These are phyloP conservation scores for Chaetomium fimeti DNA, from an alignment of 495 filamentous ascomycete genomes.

Conservation along the genomic window DNA sequence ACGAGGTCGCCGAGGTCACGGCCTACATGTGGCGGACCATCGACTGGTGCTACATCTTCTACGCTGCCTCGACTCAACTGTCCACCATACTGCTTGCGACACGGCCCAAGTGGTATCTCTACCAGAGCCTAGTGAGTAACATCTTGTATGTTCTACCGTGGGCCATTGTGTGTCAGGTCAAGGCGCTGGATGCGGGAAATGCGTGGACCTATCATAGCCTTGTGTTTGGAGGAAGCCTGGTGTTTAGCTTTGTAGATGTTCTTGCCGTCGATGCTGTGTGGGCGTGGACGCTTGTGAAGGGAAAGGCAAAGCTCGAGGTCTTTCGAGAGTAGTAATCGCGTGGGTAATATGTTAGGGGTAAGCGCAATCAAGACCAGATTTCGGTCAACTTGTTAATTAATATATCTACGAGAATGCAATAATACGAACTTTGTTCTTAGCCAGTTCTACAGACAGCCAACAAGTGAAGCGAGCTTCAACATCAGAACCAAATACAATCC, in stretches of 20 bases:
- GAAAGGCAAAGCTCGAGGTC: slow-evolving; percentile 37
- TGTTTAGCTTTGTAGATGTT: slow-evolving; percentile 63
- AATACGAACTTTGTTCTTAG: background rate
- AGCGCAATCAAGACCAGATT: background rate
- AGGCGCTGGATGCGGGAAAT: slow-evolving; percentile 47
- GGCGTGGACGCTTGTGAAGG: slow-evolving; percentile 55
- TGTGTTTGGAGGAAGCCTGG: slow-evolving; percentile 68
- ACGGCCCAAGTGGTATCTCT: slow-evolving; percentile 64
- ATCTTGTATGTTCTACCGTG: slow-evolving; percentile 68
- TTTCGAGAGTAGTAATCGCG: slow-evolving; percentile 15
- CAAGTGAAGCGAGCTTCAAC: background rate
- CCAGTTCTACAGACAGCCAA: background rate
- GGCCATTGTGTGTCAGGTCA: slow-evolving; percentile 60
- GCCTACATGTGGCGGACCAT: slow-evolving; percentile 69
- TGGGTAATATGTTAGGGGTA: background rate
- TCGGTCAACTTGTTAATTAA: background rate
- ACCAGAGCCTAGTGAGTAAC: slow-evolving; percentile 63
- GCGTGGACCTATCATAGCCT: slow-evolving; percentile 69
- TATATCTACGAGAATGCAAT: background rate
- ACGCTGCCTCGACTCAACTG: slow-evolving; percentile 63
- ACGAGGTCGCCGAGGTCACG: slow-evolving; percentile 58
- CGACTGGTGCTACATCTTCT: slow-evolving; percentile 77
- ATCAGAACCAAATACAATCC: background rate
- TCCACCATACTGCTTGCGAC: slow-evolving; percentile 65
- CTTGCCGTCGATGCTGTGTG: slow-evolving; percentile 51